A percentile compares a stretch with the other conserved stretches of the same genome.
Evolutionary conservation across 1,139 yeast genomes (phyloP).

Genomic region (Candida sp.): DNA sequence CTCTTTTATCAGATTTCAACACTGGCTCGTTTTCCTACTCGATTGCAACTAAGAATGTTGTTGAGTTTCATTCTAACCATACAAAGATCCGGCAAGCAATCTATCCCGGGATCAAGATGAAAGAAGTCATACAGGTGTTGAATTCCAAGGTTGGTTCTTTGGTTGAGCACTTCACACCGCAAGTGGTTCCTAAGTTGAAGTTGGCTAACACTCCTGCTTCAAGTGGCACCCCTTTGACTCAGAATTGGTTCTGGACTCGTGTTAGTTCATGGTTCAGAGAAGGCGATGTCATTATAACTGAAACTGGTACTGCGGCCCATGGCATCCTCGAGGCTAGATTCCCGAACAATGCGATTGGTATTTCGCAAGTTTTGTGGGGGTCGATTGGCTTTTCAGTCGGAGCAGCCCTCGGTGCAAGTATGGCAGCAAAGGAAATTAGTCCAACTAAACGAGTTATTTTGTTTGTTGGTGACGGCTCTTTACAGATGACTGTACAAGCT

Average conservation of each 20-base stretch:
- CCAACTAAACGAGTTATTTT: constrained; percentile 74
- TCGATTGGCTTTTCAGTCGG: constrained; percentile 91
- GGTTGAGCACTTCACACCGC: constrained; percentile 41
- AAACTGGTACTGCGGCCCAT: constrained; percentile 91
- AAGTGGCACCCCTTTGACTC: constrained; percentile 48
- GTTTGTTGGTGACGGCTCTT: constrained; percentile 90
- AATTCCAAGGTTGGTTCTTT: constrained; percentile 38
- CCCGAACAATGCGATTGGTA: constrained; percentile 76
- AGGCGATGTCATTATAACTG: constrained; percentile 83
- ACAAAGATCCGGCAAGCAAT: constrained; percentile 77
- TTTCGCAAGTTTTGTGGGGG: constrained; percentile 91
- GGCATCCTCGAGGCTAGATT: constrained; percentile 82
- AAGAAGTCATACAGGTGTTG: constrained; percentile 61
- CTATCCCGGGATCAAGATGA: constrained; percentile 82
- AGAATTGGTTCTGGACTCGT: constrained; percentile 84
- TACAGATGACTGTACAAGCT: constrained; percentile 88
- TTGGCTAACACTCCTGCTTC: constrained; percentile 35
- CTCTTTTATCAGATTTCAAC: constrained; percentile 85
- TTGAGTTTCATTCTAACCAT: constrained; percentile 91
- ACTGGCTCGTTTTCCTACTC: constrained; percentile 89
- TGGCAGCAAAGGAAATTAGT: constrained; percentile 80
- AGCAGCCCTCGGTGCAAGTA: constrained; percentile 82
- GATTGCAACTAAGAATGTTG: constrained; percentile 77
- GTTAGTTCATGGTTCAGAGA: constrained; percentile 75
- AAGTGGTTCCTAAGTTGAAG: constrained; percentile 50